A percentile compares a stretch with the other conserved stretches of the same genome.
These are phyloP conservation scores for Schrenkiella parvula DNA, from an alignment of 345 rosid species.

Conservation along the genomic window DNA sequence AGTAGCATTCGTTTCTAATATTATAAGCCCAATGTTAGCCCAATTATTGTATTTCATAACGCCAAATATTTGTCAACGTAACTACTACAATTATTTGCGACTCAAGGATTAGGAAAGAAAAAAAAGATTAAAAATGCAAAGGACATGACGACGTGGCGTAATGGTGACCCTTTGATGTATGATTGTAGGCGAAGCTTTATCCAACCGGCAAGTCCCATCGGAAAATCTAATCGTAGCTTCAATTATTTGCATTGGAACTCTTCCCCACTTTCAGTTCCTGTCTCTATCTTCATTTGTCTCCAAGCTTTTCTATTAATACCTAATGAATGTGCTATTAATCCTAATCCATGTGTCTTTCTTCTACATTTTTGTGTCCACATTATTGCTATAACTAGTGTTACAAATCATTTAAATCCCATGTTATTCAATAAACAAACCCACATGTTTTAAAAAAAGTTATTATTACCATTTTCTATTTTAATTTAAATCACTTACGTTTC, in stretches of 20 bases:
- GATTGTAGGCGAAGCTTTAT: slow-evolving; percentile 19
- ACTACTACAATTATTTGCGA: slow-evolving; percentile 11
- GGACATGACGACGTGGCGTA: slow-evolving; percentile 22
- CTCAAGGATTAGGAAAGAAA: not conserved
- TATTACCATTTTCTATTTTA: not conserved
- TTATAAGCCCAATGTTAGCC: not conserved
- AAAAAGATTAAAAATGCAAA: not conserved
- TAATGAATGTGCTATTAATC: slow-evolving; percentile 4
- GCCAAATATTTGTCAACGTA: not conserved
- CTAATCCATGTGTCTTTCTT: slow-evolving; percentile 19
- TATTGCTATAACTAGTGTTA: not conserved
- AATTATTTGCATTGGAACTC: slow-evolving; percentile 36
- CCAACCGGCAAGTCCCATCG: slow-evolving; percentile 36
- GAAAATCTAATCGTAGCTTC: slow-evolving; percentile 33
- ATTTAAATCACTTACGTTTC: not conserved
- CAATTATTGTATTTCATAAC: not conserved
- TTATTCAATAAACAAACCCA: slow-evolving; percentile 20
- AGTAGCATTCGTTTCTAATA: not conserved
- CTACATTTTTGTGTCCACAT: slow-evolving; percentile 19
- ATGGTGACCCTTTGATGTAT: slow-evolving; percentile 8
- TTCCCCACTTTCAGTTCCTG: slow-evolving; percentile 30
- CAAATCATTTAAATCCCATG: slow-evolving; percentile 6
- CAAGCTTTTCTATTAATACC: slow-evolving; percentile 13
- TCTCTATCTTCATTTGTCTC: slow-evolving; percentile 28
- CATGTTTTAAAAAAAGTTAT: not conserved